Conservation (phyloP, 768 basidiomycete species). For the Pulveroboletus ravenelii region DNA sequence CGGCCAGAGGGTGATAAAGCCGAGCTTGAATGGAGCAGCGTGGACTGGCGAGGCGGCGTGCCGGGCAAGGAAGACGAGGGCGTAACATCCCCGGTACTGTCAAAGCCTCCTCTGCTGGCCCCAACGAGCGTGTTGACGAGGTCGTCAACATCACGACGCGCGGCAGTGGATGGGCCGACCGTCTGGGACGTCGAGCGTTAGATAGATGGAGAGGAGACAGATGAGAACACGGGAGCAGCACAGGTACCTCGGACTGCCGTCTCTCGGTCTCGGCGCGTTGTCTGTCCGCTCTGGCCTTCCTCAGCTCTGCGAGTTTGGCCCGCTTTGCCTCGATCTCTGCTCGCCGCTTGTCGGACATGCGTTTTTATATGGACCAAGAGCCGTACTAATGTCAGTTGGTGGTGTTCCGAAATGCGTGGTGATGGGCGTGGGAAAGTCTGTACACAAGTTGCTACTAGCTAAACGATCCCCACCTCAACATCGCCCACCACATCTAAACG, state of each 20-base stretch:
- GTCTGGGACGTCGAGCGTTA: constrained; percentile 23
- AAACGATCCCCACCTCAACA: neutral
- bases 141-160: constrained; percentile 62
- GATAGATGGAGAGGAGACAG: neutral
- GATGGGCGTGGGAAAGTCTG: constrained; percentile 17
- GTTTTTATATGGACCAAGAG: neutral
- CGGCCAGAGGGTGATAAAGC: constrained; percentile 51
- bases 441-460: too few relatives aligned
- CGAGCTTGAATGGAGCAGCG: constrained; percentile 34
- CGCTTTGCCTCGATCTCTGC: constrained; percentile 91
- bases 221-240: neutral
- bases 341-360: constrained; percentile 66
- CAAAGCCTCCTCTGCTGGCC: constrained; percentile 43
- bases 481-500: neutral
- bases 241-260: constrained; percentile 24
- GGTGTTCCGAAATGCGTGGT: neutral
- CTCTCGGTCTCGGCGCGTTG: constrained; percentile 50
- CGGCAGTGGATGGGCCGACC: constrained; percentile 36
- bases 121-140: constrained; percentile 57
- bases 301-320: constrained; percentile 79
- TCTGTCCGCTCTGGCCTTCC: constrained; percentile 70
- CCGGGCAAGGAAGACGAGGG: constrained; percentile 70
- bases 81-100: constrained; percentile 57
- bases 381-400: neutral
- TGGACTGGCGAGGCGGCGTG: constrained; percentile 50